Evolutionary conservation across 495 filamentous ascomycete species (phyloP).

Genomic region (Penicillium pancosmium): DNA sequence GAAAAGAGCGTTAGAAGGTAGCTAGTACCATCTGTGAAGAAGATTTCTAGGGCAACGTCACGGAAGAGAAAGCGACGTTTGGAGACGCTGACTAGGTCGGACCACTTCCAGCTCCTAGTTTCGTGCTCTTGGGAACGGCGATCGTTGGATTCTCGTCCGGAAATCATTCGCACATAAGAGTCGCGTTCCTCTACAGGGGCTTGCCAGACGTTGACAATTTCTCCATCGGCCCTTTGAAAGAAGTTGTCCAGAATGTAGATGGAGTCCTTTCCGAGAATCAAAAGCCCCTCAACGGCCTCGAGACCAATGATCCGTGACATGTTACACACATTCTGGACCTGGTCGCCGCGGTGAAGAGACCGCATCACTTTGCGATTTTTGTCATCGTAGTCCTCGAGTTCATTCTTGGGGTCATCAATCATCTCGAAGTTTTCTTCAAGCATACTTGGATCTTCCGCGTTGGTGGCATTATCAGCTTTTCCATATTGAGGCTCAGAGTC

Average conservation of each 20-base stretch:
- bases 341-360: conserved; percentile 85
- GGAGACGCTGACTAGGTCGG: conserved; percentile 93
- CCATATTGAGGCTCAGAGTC: conserved; percentile 34
- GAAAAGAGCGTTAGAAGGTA: conserved; percentile 86
- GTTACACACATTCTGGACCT: conserved; percentile 94
- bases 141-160: conserved; percentile 71
- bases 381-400: conserved; percentile 87
- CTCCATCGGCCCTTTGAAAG: conserved; percentile 91
- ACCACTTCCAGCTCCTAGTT: conserved; percentile 90
- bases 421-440: conserved; percentile 93
- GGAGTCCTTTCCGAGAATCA: conserved; percentile 89
- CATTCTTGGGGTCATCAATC: conserved; percentile 83
- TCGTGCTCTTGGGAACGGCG: conserved; percentile 68
- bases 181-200: conserved; percentile 91
- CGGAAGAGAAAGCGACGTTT: conserved; percentile 94
- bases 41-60: conserved; percentile 92
- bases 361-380: conserved; percentile 98
- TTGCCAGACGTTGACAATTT: conserved; percentile 95
- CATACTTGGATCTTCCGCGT: conserved; percentile 42
- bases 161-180: conserved; percentile 90
- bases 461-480: conserved; percentile 45
- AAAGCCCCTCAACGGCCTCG: conserved; percentile 86
- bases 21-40: conserved; percentile 95
- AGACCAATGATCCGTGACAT: conserved; percentile 91
- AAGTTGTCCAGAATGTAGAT: conserved; percentile 94